Percentiles rank a stretch among this genome's conserved stretches.
phyloP scores from a whole-genome alignment of 2,329 filamentous ascomycete species.

The Ophiosphaerella narmari region DNA sequence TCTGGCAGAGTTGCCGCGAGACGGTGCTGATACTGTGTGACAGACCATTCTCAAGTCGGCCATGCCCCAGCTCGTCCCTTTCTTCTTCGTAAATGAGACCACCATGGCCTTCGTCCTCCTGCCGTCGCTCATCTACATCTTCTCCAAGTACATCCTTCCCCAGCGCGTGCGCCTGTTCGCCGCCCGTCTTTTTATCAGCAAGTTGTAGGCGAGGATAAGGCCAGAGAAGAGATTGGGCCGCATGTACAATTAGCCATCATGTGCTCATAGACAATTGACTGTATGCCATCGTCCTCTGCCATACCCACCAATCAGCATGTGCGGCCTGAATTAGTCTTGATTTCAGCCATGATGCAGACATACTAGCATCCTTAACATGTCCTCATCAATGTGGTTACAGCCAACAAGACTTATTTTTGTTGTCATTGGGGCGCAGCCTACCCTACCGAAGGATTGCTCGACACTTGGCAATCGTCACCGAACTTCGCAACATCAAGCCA shows the following conservation, averaged over 20 bases:
- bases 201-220: slow-evolving; percentile 41
- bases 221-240: slow-evolving; percentile 5
- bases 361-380: too few relatives aligned
- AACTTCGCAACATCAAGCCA: not conserved
- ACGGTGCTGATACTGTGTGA: slow-evolving; percentile 18
- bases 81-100: slow-evolving; percentile 54
- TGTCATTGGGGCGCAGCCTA: too few relatives aligned
- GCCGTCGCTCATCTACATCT: slow-evolving; percentile 50
- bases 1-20: not conserved
- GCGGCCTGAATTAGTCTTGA: not conserved
- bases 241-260: slow-evolving; percentile 42
- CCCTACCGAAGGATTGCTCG: not conserved
- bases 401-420: too few relatives aligned
- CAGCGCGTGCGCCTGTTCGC: slow-evolving; percentile 48
- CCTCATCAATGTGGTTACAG: too few relatives aligned
- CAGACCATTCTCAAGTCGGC: slow-evolving; percentile 49
- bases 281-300: slow-evolving; percentile 20
- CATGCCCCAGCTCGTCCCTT: slow-evolving; percentile 52
- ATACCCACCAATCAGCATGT: not conserved
- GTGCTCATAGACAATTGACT: slow-evolving; percentile 43
- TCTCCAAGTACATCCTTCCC: slow-evolving; percentile 52
- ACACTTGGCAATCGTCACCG: not conserved
- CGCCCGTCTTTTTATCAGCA: slow-evolving; percentile 52
- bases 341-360: not conserved
- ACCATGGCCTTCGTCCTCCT: slow-evolving; percentile 49